Conservation (phyloP, 352 stramenopile species). For the Plasmopara viticola region DNA sequence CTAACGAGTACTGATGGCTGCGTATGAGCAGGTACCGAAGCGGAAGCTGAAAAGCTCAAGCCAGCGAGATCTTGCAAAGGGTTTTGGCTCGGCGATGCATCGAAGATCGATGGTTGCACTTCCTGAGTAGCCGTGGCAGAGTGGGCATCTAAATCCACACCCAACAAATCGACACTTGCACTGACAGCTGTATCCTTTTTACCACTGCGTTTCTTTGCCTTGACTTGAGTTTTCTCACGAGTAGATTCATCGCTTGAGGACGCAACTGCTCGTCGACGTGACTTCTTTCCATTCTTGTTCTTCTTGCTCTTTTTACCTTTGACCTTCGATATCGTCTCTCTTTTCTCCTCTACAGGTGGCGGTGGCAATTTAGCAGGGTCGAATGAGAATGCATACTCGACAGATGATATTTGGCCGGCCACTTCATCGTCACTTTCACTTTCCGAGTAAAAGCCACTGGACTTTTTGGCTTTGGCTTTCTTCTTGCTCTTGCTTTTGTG, state of each 20-base stretch:
- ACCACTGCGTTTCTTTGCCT: constrained; percentile 23
- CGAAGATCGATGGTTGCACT: constrained; percentile 35
- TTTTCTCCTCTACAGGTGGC: constrained; percentile 22
- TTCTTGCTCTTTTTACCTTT: constrained; percentile 29
- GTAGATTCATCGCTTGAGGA: constrained; percentile 32
- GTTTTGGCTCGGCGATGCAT: constrained; percentile 26
- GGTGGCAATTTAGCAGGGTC: constrained; percentile 43
- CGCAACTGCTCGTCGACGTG: constrained; percentile 28
- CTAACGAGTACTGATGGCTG: background rate
- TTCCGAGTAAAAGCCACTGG: constrained; percentile 29
- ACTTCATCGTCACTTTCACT: constrained; percentile 28
- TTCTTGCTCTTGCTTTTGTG: constrained; percentile 27
- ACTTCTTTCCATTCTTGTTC: constrained; percentile 25
- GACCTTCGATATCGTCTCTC: constrained; percentile 12
- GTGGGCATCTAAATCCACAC: constrained; percentile 37
- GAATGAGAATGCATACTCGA: constrained; percentile 43
- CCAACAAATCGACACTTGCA: constrained; percentile 42
- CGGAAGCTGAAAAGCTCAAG: constrained; percentile 33
- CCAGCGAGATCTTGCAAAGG: constrained; percentile 50
- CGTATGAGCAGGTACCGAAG: constrained; percentile 5
- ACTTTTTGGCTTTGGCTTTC: constrained; percentile 32
- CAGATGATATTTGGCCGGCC: constrained; percentile 19
- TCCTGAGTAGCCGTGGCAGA: constrained; percentile 9
- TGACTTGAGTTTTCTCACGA: constrained; percentile 28
- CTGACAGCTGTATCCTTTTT: constrained; percentile 19